Evolutionary conservation across 225 moss, liverwort and hornwort genomes (phyloP).

Genomic region (Straminergon stramineum): DNA sequence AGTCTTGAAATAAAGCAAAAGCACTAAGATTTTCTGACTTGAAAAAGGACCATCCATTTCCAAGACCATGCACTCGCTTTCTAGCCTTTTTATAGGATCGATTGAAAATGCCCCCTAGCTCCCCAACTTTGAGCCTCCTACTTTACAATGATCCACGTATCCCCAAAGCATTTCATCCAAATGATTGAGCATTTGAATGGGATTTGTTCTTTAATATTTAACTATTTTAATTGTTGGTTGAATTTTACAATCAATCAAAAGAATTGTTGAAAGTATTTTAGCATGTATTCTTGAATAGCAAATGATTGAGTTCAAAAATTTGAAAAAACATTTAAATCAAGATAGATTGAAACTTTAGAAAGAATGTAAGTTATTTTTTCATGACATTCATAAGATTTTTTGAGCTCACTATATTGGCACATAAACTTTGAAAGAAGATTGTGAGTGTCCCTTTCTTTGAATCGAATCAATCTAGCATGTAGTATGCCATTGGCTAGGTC

Average conservation of each 20-base stretch:
- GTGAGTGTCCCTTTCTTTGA: neutral
- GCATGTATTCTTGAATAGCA: neutral
- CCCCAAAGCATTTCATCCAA: neutral
- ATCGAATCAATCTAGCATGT: neutral
- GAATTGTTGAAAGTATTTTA: neutral
- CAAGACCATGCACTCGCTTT: too few species aligned
- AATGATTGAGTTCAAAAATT: neutral
- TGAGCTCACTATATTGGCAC: neutral
- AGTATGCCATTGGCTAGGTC: neutral
- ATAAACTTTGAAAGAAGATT: neutral
- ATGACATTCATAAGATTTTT: neutral
- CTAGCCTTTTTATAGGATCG: too few species aligned
- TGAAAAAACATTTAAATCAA: neutral
- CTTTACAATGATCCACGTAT: neutral
- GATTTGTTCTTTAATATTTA: neutral
- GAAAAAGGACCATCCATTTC: too few species aligned
- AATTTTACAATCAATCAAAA: neutral
- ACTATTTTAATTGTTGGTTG: neutral
- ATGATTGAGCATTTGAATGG: neutral
- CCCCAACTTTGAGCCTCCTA: too few species aligned
- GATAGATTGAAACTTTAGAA: neutral
- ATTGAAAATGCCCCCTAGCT: too few species aligned
- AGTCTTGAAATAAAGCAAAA: too few species aligned
- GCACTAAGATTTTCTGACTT: too few species aligned
- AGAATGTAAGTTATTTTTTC: neutral